Evolutionary conservation across 805 yeast genomes (phyloP).

Genomic region (Spathaspora passalidarum): DNA sequence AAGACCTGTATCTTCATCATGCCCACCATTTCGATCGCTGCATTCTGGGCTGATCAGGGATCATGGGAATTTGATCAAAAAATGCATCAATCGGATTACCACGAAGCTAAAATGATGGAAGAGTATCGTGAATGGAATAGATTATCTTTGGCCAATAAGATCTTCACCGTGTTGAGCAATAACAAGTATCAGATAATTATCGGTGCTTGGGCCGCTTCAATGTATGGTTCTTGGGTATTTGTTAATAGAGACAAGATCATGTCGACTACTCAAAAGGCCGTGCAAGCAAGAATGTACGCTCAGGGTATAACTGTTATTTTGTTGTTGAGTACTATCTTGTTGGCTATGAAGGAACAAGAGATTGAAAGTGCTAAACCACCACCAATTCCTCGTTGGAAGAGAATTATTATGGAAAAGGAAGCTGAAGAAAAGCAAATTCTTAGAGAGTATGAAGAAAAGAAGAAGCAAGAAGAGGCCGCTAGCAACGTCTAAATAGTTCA

Average conservation of each 20-base stretch:
- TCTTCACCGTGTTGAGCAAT: slow-evolving; percentile 23
- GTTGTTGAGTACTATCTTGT: slow-evolving; percentile 64
- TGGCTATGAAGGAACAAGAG: slow-evolving; percentile 63
- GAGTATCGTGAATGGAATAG: slow-evolving; percentile 35
- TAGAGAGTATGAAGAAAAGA: slow-evolving; percentile 7
- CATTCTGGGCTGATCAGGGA: slow-evolving; percentile 45
- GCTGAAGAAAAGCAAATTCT: slow-evolving; percentile 15
- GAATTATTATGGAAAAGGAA: slow-evolving; percentile 24
- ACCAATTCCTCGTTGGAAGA: slow-evolving; percentile 37
- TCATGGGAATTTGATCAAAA: slow-evolving; percentile 40
- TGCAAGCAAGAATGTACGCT: slow-evolving; percentile 89
- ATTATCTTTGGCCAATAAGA: slow-evolving; percentile 27
- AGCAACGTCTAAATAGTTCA: too few relatives aligned
- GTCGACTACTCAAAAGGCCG: slow-evolving; percentile 76
- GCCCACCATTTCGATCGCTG: slow-evolving; percentile 38
- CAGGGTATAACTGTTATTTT: slow-evolving; percentile 76
- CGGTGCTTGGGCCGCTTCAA: slow-evolving; percentile 38
- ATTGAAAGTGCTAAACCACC: slow-evolving; percentile 35
- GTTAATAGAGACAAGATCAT: slow-evolving; percentile 73
- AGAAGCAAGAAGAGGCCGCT: slow-evolving; percentile 3
- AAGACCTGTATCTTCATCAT: slow-evolving; percentile 36
- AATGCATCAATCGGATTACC: slow-evolving; percentile 30
- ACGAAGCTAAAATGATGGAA: slow-evolving; percentile 27
- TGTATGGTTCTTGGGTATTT: slow-evolving; percentile 66
- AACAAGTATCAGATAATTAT: slow-evolving; percentile 37